Evolutionary conservation across 2,329 filamentous ascomycete genomes (phyloP), one percentile per base, ranked within the genome.

Genomic region (Sarocladium oryzae): DNA sequence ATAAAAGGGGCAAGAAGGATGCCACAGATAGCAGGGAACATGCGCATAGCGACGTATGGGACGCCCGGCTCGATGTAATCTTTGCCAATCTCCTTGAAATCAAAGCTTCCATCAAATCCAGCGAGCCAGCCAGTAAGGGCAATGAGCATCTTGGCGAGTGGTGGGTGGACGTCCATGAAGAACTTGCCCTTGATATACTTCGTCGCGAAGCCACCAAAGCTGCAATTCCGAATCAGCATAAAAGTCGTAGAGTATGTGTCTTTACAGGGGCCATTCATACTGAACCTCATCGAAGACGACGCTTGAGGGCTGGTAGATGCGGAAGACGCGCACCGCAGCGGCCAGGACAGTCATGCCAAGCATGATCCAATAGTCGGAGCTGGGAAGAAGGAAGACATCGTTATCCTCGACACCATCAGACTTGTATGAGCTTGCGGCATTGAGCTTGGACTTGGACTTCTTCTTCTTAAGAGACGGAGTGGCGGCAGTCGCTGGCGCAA

Each of bases 151-250:
- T 99, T 99, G 58, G 93, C 93, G 54, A 99, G 79, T 41, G 93
- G 93, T 28, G 93, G 93, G 67, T 99, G 93, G n/a, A 99, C 93
- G 67, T 99, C 93, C 93, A 99, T 99, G 71, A 99, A 99, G 80
- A 99, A 99, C 67, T 80, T 86, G 64, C 93, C 93, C 77, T 99
- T 97, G 79, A 99, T 97, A 70, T 99, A 99, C 71, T 99, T 99
- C 61, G 88, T 89, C 57, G 93, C 93, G 67, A 99, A 99, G 46
- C 93, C 93, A 68, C 93, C 93, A 69, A 99, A 99, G 72, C 90
- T 96, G 63, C 57, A 54, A 61, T 59, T 50, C 30, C 9, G 32
- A 32, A 48, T 24, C 28, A 30, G 13, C 23, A 28, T 20, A 21
- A 16, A 10, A 10, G 6, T 21, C n/a, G 16, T 21, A 10, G 7